These are phyloP conservation scores for Friedmanniomyces simplex DNA, from an alignment of 495 filamentous ascomycete genomes.

Conservation along the genomic window DNA sequence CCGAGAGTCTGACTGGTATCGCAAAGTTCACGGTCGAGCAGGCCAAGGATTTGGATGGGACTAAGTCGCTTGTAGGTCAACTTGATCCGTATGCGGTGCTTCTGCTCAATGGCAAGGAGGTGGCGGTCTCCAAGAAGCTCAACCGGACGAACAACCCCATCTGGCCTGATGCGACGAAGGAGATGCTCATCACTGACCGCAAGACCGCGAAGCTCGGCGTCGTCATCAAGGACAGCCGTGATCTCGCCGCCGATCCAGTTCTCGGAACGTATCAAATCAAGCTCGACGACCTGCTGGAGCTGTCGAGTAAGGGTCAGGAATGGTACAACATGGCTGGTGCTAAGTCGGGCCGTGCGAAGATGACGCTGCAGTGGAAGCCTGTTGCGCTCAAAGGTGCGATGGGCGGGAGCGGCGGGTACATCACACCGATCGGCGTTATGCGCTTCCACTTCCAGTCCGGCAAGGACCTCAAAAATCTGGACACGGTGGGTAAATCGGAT, in stretches of 20 bases:
- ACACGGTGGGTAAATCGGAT: slow-evolving; percentile 94
- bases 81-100: slow-evolving; percentile 85
- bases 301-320: slow-evolving; percentile 85
- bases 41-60: slow-evolving; percentile 87
- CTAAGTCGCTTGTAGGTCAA: slow-evolving; percentile 77
- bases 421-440: slow-evolving; percentile 89
- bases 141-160: slow-evolving; percentile 96
- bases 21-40: slow-evolving; percentile 85
- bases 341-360: slow-evolving; percentile 76
- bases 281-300: slow-evolving; percentile 80
- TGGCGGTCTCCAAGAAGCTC: slow-evolving; percentile 73
- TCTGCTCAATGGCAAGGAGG: slow-evolving; percentile 78
- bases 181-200: slow-evolving; percentile 85
- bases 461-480: slow-evolving; percentile 75
- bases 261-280: slow-evolving; percentile 90
- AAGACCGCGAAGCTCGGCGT: slow-evolving; percentile 81
- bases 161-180: slow-evolving; percentile 81
- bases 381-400: slow-evolving; percentile 67
- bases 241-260: slow-evolving; percentile 69
- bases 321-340: slow-evolving; percentile 85
- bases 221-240: slow-evolving; percentile 89
- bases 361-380: slow-evolving; percentile 89
- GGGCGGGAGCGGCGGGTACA: slow-evolving; percentile 74
- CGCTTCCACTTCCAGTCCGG: slow-evolving; percentile 84
- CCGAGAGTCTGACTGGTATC: slow-evolving; percentile 88